Evolutionary conservation across 768 basidiomycete species (phyloP), one percentile per base, ranked within the genome.

Genomic region (Mycena kentingensis): DNA sequence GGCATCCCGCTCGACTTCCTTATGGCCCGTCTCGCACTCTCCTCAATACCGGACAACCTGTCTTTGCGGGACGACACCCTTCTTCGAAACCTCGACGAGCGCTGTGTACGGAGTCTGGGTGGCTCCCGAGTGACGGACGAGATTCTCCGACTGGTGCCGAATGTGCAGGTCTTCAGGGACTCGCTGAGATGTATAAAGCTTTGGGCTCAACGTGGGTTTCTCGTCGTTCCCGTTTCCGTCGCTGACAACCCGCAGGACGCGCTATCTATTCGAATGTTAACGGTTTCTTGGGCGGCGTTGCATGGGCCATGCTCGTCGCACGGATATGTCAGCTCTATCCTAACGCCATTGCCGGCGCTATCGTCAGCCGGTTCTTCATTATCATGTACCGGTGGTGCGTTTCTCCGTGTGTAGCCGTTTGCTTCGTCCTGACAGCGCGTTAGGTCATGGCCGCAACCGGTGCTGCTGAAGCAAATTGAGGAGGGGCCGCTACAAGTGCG

Each of bases 291-390:
- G 97, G 97, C 51, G 97, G 97, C 64, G 96, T 98, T 2, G 96
- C 95, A 25, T 99, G 97, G 97, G 92, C 96, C 3, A 90, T 98
- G 78, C 83, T 98, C 34, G 95, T 98, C n/a, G 97, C 97, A 45
- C 87, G 97, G 70, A 94, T 98, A 79, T 99, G 97, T 73, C 97
- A 99, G 65, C 73, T 99, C 49, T 99, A 98, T 69, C 97, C 97
- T 26, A 97, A 87, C 55, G 95, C 93, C 7, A 85, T 86, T 53
- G 93, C 95, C 12, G 93, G 94, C 15, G 92, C 91, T 3, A 94
- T 99, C 60, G 93, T 99, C 67, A 94, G 93, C 74, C 82, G 94
- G 60, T 98, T 99, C 74, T 99, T 98, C 67, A 92, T 96, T 57
- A 97, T 99, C 65, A 94, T 96, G 86, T 89, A 93, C 67, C 90